Evolutionary conservation across 2,329 filamentous ascomycete genomes (phyloP).

Genomic region (Colletotrichum filicis): DNA sequence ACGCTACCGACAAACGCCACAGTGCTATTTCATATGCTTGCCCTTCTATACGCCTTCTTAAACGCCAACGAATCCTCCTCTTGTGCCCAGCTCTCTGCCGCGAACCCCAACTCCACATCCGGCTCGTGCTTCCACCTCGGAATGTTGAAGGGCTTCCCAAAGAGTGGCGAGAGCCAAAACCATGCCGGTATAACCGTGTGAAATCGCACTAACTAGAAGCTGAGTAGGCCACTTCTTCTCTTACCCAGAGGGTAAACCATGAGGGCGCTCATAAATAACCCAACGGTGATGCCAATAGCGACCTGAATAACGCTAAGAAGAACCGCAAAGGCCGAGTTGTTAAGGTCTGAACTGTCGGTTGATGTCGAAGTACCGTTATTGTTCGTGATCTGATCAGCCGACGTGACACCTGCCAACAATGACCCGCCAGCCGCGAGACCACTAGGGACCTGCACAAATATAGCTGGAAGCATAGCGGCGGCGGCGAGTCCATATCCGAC

Average conservation of each 20-base stretch:
- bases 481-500: slow-evolving; percentile 83
- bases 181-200: not conserved
- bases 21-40: slow-evolving; percentile 6
- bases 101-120: slow-evolving; percentile 6
- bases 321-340: slow-evolving; percentile 63
- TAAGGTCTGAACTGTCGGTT: slow-evolving; percentile 41
- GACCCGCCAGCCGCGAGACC: slow-evolving; percentile 71
- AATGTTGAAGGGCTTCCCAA: not conserved
- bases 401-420: slow-evolving; percentile 66
- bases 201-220: slow-evolving; percentile 38
- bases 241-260: slow-evolving; percentile 68
- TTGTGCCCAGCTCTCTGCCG: not conserved
- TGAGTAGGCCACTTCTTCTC: slow-evolving; percentile 66
- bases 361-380: slow-evolving; percentile 48
- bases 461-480: slow-evolving; percentile 86
- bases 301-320: slow-evolving; percentile 69
- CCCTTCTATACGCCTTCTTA: not conserved
- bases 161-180: not conserved
- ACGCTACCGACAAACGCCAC: not conserved
- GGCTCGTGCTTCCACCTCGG: not conserved
- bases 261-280: slow-evolving; percentile 66
- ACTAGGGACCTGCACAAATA: slow-evolving; percentile 78
- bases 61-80: not conserved
- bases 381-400: slow-evolving; percentile 64
- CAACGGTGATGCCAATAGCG: slow-evolving; percentile 71